Percentiles rank a stretch among this genome's conserved stretches.
phyloP scores from a whole-genome alignment of 2,329 filamentous ascomycete species.

The Fusarium brachygibbosum region DNA sequence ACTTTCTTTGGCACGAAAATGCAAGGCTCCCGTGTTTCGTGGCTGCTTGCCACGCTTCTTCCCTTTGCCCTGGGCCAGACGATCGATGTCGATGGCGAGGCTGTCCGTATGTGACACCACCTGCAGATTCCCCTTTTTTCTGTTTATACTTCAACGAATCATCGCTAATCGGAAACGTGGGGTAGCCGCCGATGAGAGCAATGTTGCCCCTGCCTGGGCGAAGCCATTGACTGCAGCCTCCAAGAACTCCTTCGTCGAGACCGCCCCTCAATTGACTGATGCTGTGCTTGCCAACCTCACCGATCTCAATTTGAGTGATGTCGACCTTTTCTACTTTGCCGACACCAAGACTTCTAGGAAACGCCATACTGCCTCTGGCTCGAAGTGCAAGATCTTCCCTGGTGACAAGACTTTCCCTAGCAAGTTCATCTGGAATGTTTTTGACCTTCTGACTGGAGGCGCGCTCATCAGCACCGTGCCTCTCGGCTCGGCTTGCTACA shows the following conservation, averaged over 20 bases:
- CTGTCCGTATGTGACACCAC: conserved; percentile 35
- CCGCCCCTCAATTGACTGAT: conserved; percentile 54
- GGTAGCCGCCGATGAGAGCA: conserved; percentile 40
- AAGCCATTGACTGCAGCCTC: conserved; percentile 11
- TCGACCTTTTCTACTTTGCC: conserved; percentile 54
- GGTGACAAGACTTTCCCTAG: conserved; percentile 49
- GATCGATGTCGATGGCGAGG: conserved; percentile 38
- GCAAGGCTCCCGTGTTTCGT: conserved; percentile 24
- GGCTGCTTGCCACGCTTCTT: conserved; percentile 35
- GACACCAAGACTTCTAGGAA: conserved; percentile 22
- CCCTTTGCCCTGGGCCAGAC: conserved; percentile 37
- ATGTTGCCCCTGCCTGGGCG: conserved; percentile 44
- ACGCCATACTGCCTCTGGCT: background rate
- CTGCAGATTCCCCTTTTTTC: background rate
- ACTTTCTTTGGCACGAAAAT: conserved; percentile 14
- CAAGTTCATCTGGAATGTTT: conserved; percentile 49
- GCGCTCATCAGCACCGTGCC: conserved; percentile 53
- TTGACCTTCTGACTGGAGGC: conserved; percentile 53
- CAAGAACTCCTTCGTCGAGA: conserved; percentile 27
- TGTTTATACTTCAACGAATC: background rate
- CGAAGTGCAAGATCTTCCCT: conserved; percentile 50
- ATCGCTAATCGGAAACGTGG: conserved; percentile 36
- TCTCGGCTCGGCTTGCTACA: conserved; percentile 52
- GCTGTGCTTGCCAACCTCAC: conserved; percentile 52
- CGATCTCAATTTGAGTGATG: conserved; percentile 47